Percentiles rank a stretch among this genome's conserved stretches.
phyloP scores from a whole-genome alignment of 768 basidiomycete genomes.

The Trametes punicea region DNA sequence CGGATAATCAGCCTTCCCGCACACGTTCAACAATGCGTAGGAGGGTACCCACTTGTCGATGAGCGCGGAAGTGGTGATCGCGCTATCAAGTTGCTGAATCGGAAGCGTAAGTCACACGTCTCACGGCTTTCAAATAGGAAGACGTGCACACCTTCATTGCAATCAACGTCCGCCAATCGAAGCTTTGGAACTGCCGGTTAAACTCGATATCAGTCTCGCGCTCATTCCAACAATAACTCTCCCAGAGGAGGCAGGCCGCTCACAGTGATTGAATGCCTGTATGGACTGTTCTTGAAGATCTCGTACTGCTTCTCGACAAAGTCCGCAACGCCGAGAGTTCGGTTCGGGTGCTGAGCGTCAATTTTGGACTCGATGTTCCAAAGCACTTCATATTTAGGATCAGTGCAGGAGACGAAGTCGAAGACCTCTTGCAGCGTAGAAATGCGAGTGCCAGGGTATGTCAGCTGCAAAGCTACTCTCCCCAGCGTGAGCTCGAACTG shows the following conservation, averaged over 20 bases:
- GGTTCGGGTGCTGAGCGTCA: conserved; percentile 49
- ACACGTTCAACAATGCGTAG: not conserved
- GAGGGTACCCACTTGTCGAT: conserved; percentile 52
- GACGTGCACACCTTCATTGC: conserved; percentile 57
- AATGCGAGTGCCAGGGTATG: conserved; percentile 66
- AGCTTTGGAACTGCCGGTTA: conserved; percentile 63
- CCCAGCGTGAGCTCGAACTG: not conserved
- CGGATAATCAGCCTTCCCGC: not conserved
- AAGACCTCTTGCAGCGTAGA: conserved; percentile 75
- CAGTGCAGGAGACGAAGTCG: conserved; percentile 70
- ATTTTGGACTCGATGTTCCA: conserved; percentile 85
- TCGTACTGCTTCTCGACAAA: conserved; percentile 64
- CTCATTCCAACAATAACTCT: not conserved
- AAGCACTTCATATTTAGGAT: conserved; percentile 54
- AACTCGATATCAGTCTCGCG: not conserved
- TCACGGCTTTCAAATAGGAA: not conserved
- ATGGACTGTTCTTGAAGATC: conserved; percentile 56
- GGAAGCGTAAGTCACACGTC: not conserved
- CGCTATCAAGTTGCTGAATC: conserved; percentile 48
- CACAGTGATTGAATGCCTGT: conserved; percentile 62
- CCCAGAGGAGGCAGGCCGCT: conserved; percentile 18
- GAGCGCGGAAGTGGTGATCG: conserved; percentile 59
- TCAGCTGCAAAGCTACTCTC: conserved; percentile 53
- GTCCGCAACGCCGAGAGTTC: conserved; percentile 51
- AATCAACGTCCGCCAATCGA: conserved; percentile 76